Conservation (phyloP, 805 yeast species). For the Schwanniomyces yamadae region DNA sequence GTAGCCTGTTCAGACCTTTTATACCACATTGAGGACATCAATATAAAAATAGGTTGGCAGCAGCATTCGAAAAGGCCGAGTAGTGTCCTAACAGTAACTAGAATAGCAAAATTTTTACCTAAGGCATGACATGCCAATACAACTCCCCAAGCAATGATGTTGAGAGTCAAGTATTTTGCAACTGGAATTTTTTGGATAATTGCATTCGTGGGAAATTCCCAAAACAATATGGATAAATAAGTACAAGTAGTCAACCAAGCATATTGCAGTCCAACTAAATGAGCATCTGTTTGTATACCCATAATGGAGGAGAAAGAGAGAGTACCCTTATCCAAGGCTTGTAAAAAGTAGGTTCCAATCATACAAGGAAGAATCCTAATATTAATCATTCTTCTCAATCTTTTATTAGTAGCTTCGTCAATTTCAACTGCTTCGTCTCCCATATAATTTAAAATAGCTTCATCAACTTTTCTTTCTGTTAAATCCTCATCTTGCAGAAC, state of each 20-base stretch:
- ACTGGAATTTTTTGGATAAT: constrained; percentile 19
- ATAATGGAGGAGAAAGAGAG: constrained; percentile 46
- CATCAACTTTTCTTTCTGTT: constrained; percentile 9
- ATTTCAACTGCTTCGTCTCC: constrained; percentile 20
- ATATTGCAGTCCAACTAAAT: constrained; percentile 20
- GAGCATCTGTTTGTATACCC: constrained; percentile 17
- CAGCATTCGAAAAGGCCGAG: constrained; percentile 31
- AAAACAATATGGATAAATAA: constrained; percentile 21
- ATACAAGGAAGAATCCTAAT: constrained; percentile 2
- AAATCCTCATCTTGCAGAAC: constrained; percentile 3
- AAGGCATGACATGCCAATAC: constrained; percentile 26
- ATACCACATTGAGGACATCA: constrained; percentile 19
- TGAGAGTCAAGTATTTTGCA: constrained; percentile 11
- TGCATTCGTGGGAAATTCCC: constrained; percentile 17
- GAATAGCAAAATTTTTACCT: constrained; percentile 32
- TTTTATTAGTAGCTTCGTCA: constrained; percentile 21
- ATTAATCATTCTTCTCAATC: constrained; percentile 18
- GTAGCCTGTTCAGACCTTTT: constrained; percentile 32
- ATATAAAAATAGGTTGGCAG: constrained; percentile 12
- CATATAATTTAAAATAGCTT: constrained; percentile 14
- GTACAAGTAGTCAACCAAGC: constrained; percentile 30
- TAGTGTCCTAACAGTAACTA: constrained; percentile 32
- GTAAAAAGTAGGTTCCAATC: constrained; percentile 3
- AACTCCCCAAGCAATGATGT: constrained; percentile 17
- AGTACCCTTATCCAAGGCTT: constrained; percentile 41